A percentile compares a stretch with the other conserved stretches of the same genome.
phyloP scores from a whole-genome alignment of 768 basidiomycete genomes.

The Leccinum fibrillosum region DNA sequence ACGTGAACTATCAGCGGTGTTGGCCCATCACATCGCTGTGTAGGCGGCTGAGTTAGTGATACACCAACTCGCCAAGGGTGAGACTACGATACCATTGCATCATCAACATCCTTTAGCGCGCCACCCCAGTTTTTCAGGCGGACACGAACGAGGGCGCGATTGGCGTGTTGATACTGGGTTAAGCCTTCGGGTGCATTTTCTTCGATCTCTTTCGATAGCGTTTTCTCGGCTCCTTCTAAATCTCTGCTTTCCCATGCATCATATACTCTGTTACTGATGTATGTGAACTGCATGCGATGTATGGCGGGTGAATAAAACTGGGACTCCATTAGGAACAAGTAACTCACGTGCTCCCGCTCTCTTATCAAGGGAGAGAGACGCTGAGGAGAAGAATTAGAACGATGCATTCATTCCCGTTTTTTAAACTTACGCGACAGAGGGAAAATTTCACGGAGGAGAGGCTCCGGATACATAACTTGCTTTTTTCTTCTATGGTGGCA shows the following conservation, averaged over 20 bases:
- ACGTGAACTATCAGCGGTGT: conserved; percentile 1
- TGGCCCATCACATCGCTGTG: neutral
- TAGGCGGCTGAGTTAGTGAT: neutral
- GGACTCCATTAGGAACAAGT: neutral
- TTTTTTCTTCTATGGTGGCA: neutral
- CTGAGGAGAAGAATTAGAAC: conserved; percentile 2
- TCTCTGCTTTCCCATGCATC: conserved; percentile 8
- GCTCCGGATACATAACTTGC: neutral
- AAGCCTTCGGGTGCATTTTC: neutral
- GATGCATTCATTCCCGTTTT: neutral
- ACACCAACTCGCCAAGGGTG: neutral
- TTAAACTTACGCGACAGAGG: conserved; percentile 4
- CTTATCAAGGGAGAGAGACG: neutral
- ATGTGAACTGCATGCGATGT: conserved; percentile 7
- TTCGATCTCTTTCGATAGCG: conserved; percentile 11
- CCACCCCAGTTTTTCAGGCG: neutral
- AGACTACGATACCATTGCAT: neutral
- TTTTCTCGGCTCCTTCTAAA: conserved; percentile 2
- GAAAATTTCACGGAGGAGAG: neutral
- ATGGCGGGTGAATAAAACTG: neutral
- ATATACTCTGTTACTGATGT: conserved; percentile 1
- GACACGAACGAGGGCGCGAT: conserved; percentile 16
- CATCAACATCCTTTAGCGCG: conserved; percentile 8
- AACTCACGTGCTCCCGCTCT: conserved; percentile 8
- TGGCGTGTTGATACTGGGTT: conserved; percentile 6